Base-by-base conservation (phyloP, 176 grass and related monocot genomes). In the Aegilops speltoides region DNA sequence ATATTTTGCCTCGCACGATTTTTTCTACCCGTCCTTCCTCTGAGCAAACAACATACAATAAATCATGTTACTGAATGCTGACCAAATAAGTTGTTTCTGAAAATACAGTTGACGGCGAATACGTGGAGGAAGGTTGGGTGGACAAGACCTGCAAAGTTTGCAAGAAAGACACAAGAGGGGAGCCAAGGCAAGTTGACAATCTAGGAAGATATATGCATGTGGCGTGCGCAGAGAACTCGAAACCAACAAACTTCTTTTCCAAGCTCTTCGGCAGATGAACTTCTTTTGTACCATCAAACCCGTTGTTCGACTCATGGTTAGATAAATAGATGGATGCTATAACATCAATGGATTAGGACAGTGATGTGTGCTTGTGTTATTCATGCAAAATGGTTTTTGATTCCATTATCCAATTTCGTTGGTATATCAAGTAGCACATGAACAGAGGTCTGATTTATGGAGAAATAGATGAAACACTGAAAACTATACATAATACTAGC, bases 41-140 rank as follows among this genome's bases (percentile, higher is more conserved):
- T 13, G 52, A 68, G 7, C 60, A 81, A 45, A 74, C 52, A 46
- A 6, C 25, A 8, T 66, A 26, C 32, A 34, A 6, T 26, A 68
- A 80, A 80, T 14, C 56, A 54, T 64, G 22, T 25, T 45, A 64
- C 57, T 70, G 71, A 82, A 5, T 61, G 71, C 41, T 82, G 63
- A 86, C 22, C 15, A 70, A 70, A 2, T 17, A 45, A 33, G 56
- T 22, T 86, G 73, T 45, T 80, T 80, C 72, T 23, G 41, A 83
- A 54, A 54, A 82, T 84, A 25, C 50, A 96, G 92, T 99, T 20
- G 92, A 96, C 5, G 94, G 97, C 37, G 81, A 88, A 12, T 99
- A 99, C 22, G 97, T 99, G 64, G 97, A 99, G 79, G 94, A 99
- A 23, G 97, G 97, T 31, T 99, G 97, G 97, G 97, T 99, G 56